phyloP scores from a whole-genome alignment of 208 protist species.

The Phytomonas sp. region DNA sequence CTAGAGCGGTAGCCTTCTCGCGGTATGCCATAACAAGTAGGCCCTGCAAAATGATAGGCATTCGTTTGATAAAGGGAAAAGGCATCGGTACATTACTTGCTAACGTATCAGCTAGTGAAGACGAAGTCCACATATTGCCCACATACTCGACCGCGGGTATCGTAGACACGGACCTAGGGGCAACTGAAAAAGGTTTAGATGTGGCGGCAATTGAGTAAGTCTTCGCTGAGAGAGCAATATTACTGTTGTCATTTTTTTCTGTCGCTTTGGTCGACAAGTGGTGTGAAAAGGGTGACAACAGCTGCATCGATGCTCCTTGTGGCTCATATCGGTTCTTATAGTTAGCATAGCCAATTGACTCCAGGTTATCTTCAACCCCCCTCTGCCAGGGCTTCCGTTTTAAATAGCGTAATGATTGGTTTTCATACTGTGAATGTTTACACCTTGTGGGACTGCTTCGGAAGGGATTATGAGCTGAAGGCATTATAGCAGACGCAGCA shows the following conservation, averaged over 20 bases:
- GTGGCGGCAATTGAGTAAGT: neutral
- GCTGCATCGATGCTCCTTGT: neutral
- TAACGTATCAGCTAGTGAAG: neutral
- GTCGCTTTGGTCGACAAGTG: neutral
- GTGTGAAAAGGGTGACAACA: neutral
- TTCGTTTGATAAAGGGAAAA: slow-evolving; percentile 60
- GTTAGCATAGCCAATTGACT: neutral
- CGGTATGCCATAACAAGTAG: slow-evolving; percentile 67
- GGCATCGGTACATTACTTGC: neutral
- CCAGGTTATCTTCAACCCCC: neutral
- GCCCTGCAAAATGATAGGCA: slow-evolving; percentile 75
- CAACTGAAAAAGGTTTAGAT: slow-evolving; percentile 1
- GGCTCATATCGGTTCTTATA: neutral
- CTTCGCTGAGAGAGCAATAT: neutral
- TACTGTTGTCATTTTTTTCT: neutral
- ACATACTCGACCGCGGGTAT: slow-evolving; percentile 12
- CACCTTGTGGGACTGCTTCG: neutral
- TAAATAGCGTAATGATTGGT: neutral
- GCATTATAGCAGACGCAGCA: neutral
- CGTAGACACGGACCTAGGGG: neutral
- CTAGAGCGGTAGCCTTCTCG: slow-evolving; percentile 60
- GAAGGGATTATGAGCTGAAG: neutral
- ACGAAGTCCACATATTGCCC: slow-evolving; percentile 12
- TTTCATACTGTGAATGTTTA: neutral
- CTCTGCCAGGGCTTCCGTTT: neutral